Evolutionary conservation across 192 early-diverging fungal species (phyloP).

Genomic region (Rhizophagus clarus): DNA sequence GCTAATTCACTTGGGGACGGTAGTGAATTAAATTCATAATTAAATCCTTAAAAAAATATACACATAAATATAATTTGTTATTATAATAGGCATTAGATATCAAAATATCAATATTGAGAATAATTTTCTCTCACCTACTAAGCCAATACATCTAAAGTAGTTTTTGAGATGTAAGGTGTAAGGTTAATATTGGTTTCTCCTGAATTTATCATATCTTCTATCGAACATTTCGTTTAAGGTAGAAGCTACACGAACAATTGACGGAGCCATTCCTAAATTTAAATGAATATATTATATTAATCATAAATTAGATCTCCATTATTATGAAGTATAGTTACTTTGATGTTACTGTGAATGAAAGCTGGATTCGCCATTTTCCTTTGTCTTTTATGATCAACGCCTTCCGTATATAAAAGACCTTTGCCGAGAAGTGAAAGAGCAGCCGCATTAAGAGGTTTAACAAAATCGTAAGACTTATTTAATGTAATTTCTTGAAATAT

Average conservation of each 20-base stretch:
- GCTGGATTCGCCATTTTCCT: conserved; percentile 61
- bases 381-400: conserved; percentile 50
- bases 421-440: conserved; percentile 45
- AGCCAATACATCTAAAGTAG: conserved; percentile 53
- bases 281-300: too few relatives aligned
- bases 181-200: conserved; percentile 42
- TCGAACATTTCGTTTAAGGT: conserved; percentile 44
- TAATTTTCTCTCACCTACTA: conserved; percentile 31
- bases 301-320: too few relatives aligned
- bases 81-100: neutral
- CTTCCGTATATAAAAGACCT: conserved; percentile 55
- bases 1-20: conserved; percentile 43
- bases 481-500: conserved; percentile 47
- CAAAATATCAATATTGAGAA: neutral
- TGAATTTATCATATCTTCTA: conserved; percentile 27
- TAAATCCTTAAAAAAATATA: conserved; percentile 40
- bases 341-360: conserved; percentile 47
- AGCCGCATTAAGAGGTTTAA: conserved; percentile 37
- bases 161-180: conserved; percentile 37
- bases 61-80: neutral
- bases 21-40: conserved; percentile 48
- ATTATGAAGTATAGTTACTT: conserved; percentile 21
- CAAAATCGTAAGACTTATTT: conserved; percentile 48
- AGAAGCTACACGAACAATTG: conserved; percentile 36
- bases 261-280: conserved; percentile 13